A percentile compares a stretch with the other conserved stretches of the same genome.
phyloP scores from a whole-genome alignment of 2,329 filamentous ascomycete species.

The Colletotrichum sojae region DNA sequence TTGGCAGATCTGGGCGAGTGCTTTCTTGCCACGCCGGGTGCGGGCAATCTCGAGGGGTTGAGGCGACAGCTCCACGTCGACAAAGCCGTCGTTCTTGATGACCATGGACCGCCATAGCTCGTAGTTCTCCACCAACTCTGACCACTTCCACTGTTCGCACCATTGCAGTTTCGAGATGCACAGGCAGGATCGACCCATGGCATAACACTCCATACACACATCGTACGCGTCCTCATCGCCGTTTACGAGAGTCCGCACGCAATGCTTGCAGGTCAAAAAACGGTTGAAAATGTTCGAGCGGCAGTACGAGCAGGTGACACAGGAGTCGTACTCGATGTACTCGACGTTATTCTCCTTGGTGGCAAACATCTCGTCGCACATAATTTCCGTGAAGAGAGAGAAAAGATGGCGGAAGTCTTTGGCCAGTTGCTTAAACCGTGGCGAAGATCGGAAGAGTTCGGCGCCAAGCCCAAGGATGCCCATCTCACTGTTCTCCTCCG shows the following conservation, averaged over 20 bases:
- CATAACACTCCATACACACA: constrained; percentile 97
- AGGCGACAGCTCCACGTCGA: constrained; percentile 76
- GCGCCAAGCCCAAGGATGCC: constrained; percentile 63
- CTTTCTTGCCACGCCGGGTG: constrained; percentile 78
- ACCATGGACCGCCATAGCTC: constrained; percentile 87
- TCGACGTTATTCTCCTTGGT: constrained; percentile 81
- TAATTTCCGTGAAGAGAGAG: constrained; percentile 80
- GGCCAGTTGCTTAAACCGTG: constrained; percentile 76
- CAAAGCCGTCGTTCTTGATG: constrained; percentile 78
- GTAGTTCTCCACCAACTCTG: constrained; percentile 81
- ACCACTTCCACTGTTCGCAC: constrained; percentile 95
- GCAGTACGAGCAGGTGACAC: constrained; percentile 96
- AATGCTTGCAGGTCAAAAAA: constrained; percentile 92
- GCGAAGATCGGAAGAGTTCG: constrained; percentile 57
- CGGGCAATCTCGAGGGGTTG: constrained; percentile 79
- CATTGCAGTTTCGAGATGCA: constrained; percentile 89
- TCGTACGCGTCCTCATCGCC: constrained; percentile 91
- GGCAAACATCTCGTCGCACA: constrained; percentile 90
- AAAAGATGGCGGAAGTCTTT: constrained; percentile 89
- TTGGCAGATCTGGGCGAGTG: constrained; percentile 93
- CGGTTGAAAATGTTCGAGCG: constrained; percentile 97
- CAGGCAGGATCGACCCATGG: constrained; percentile 93
- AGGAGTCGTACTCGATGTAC: constrained; percentile 86
- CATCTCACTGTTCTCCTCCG: constrained; percentile 65
- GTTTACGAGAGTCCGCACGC: constrained; percentile 75